Evolutionary conservation across 2,329 filamentous ascomycete genomes (phyloP).

Genomic region (Shiraia sp.): DNA sequence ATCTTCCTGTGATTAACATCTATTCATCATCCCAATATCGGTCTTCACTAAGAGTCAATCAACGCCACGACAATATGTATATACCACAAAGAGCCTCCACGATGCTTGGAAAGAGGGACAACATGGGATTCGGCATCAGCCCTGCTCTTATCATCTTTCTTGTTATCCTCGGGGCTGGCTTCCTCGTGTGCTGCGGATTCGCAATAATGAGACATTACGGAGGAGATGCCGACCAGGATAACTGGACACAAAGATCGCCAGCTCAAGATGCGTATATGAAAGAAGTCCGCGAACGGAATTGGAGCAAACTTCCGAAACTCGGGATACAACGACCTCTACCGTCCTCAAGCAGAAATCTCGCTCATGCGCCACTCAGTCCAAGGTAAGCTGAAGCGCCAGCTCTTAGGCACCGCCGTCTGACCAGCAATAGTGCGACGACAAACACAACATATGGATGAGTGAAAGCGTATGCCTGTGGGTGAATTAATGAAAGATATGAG

Average conservation of each 20-base stretch:
- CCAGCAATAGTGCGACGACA: conserved; percentile 11
- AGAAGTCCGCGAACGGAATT: conserved; percentile 32
- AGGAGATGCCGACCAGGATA: conserved; percentile 8
- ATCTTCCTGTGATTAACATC: not conserved
- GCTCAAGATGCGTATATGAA: conserved; percentile 42
- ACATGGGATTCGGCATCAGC: conserved; percentile 31
- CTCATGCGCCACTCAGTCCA: conserved; percentile 16
- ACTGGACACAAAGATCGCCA: conserved; percentile 12
- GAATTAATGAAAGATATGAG: not conserved
- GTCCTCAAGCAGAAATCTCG: conserved; percentile 9
- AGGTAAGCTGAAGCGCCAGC: conserved; percentile 7
- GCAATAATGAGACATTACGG: conserved; percentile 26
- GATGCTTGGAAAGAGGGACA: conserved; percentile 25
- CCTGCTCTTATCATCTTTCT: conserved; percentile 35
- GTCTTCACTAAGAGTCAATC: not conserved
- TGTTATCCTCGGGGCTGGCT: conserved; percentile 30
- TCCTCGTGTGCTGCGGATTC: conserved; percentile 23
- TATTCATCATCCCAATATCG: not conserved
- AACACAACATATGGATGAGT: conserved; percentile 19
- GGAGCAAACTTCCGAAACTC: conserved; percentile 17
- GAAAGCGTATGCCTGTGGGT: conserved; percentile 1
- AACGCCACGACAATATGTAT: conserved; percentile 2
- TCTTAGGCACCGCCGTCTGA: conserved; percentile 1
- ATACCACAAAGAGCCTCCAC: conserved; percentile 4
- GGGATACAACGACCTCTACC: conserved; percentile 1